Conservation (phyloP, 148 eudicot genomes). For the Arctostaphylos glauca region DNA sequence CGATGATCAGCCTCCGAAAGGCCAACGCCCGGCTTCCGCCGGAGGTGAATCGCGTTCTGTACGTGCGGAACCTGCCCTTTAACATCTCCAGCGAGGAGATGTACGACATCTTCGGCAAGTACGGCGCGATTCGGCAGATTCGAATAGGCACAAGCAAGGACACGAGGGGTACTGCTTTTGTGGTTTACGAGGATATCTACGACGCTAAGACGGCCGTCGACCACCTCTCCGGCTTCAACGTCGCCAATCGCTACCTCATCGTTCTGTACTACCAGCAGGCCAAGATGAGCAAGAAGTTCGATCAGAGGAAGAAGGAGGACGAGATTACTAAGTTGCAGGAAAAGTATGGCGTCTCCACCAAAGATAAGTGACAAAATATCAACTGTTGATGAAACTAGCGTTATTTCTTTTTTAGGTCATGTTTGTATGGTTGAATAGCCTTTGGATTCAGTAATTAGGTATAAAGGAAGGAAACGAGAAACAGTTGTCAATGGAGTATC, state of each 20-base stretch:
- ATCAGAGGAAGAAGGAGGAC: conserved; percentile 73
- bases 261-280: conserved; percentile 76
- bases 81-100: conserved; percentile 84
- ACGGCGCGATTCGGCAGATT: conserved; percentile 76
- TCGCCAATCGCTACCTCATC: conserved; percentile 72
- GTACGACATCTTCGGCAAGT: conserved; percentile 86
- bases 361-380: conserved; percentile 37
- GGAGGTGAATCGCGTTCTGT: conserved; percentile 62
- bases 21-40: conserved; percentile 69
- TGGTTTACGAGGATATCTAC: conserved; percentile 80
- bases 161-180: conserved; percentile 71
- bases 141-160: conserved; percentile 71
- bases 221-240: conserved; percentile 73
- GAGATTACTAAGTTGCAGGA: conserved; percentile 68
- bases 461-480: not conserved
- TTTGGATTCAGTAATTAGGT: not conserved
- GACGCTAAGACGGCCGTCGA: conserved; percentile 82
- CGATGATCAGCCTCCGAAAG: conserved; percentile 53
- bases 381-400: not conserved
- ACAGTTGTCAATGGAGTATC: not conserved
- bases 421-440: not conserved
- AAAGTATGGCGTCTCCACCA: conserved; percentile 66
- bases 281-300: conserved; percentile 82
- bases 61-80: conserved; percentile 69
- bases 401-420: too few relatives aligned